Base-by-base conservation (phyloP, 345 rosid species). In the Linum tenue region DNA sequence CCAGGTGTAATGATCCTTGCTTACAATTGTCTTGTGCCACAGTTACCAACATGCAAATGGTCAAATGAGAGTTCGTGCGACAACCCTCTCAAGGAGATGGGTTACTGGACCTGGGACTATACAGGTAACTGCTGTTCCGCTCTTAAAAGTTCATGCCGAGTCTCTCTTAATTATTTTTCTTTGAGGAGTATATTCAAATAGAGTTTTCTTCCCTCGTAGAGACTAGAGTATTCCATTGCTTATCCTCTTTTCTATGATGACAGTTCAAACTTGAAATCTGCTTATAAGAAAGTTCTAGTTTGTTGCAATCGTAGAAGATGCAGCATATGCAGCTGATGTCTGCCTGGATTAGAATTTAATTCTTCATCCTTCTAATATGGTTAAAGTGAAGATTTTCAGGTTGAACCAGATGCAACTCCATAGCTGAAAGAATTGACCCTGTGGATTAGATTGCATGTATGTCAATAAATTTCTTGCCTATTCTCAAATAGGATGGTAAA, bases 61-160 rank as follows among this genome's bases (percentile, higher is more conserved):
- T 75, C 86, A 94, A 75, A 88, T 86, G 85, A 85, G 99, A 73
- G 86, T 94, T 61, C 96, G 95, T 61, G 92, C 87, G 57, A 84
- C 97, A 53, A 88, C 99, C 36, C 83, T 94, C 51, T 86, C 92
- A 37, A 91, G 99, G 80, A 86, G 99, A 84, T 94, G 97, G 95
- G 91, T 90, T 57, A 82, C 88, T 76, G 95, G 96, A 75, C 83
- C 84, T 58, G 96, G 85, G 74, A 86, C 85, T 59, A 15, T 78
- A 70, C 95, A 88, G 95, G 99, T 82, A 86, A 22, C 31, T 22
- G 55, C 64, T 67, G 42, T 44, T 67, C 31, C 68, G 14, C 62
- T 50, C 41, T 64, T 68, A 38, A 72, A 10, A 58, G 55, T 55
- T 48, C 14, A 48, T 48, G 53, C 53, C 3, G 53, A 9, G 31